These are phyloP conservation scores for Agastache rugosa DNA, from an alignment of 257 asterid species.

Conservation along the genomic window DNA sequence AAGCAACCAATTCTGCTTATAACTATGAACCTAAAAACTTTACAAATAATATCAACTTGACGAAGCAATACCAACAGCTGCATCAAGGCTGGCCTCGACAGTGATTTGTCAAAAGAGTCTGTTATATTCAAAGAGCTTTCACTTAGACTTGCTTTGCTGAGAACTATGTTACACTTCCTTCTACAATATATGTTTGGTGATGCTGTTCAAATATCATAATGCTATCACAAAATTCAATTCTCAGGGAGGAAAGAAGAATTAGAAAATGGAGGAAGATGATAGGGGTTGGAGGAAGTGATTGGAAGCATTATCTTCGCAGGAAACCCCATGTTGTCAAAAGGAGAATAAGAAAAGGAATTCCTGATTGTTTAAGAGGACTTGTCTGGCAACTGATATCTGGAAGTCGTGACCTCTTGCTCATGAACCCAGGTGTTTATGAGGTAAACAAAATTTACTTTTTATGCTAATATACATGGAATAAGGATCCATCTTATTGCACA, in stretches of 20 bases:
- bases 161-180: slow-evolving; percentile 26
- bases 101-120: slow-evolving; percentile 21
- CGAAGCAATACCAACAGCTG: not conserved
- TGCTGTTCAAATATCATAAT: slow-evolving; percentile 28
- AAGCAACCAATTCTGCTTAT: slow-evolving; percentile 12
- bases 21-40: not conserved
- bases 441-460: slow-evolving; percentile 45
- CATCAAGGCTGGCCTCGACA: slow-evolving; percentile 13
- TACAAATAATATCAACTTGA: not conserved
- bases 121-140: slow-evolving; percentile 18
- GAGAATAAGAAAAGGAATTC: slow-evolving; percentile 97
- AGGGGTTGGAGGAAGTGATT: slow-evolving; percentile 98
- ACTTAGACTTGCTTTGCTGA: slow-evolving; percentile 12
- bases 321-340: slow-evolving; percentile 94
- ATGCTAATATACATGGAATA: slow-evolving; percentile 10
- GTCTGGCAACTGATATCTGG: slow-evolving; percentile 99
- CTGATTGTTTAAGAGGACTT: slow-evolving; percentile 97
- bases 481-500: not conserved
- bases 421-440: slow-evolving; percentile 99
- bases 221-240: slow-evolving; percentile 29
- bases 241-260: slow-evolving; percentile 89
- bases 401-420: slow-evolving; percentile 94
- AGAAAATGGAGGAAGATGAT: slow-evolving; percentile 99
- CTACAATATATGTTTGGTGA: slow-evolving; percentile 1
- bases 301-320: slow-evolving; percentile 95